A percentile compares a stretch with the other conserved stretches of the same genome.
phyloP scores from a whole-genome alignment of 2,329 filamentous ascomycete species.

The Gaeumannomyces tritici region DNA sequence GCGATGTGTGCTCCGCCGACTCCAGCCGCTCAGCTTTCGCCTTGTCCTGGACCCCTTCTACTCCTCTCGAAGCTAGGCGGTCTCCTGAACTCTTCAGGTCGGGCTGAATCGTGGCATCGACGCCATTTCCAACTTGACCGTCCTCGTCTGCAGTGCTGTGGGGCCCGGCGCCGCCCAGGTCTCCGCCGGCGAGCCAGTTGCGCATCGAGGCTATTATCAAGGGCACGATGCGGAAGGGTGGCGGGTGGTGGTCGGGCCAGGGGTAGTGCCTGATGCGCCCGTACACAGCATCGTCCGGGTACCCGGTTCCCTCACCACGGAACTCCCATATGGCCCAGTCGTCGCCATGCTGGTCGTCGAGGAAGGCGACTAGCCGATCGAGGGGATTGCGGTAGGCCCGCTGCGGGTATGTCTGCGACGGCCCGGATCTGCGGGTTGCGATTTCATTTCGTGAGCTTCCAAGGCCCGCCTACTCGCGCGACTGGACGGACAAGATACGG shows the following conservation, averaged over 20 bases:
- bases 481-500: not conserved
- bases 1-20: not conserved
- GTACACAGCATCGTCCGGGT: slow-evolving; percentile 84
- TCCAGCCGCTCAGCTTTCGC: slow-evolving; percentile 8
- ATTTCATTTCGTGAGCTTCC: not conserved
- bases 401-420: slow-evolving; percentile 80
- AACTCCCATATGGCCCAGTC: slow-evolving; percentile 98
- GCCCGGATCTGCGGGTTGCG: slow-evolving; percentile 62
- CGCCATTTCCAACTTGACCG: not conserved
- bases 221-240: slow-evolving; percentile 81
- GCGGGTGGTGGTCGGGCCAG: slow-evolving; percentile 95
- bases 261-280: slow-evolving; percentile 82
- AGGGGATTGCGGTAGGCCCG: slow-evolving; percentile 91
- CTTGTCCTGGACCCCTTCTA: slow-evolving; percentile 2
- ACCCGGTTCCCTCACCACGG: slow-evolving; percentile 89
- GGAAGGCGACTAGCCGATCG: slow-evolving; percentile 75
- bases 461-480: slow-evolving; percentile 11
- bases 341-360: slow-evolving; percentile 72
- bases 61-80: too few species aligned
- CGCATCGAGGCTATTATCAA: slow-evolving; percentile 88
- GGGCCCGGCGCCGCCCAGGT: slow-evolving; percentile 22
- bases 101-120: slow-evolving; percentile 3
- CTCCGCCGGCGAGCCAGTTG: slow-evolving; percentile 63
- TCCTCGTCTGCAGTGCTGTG: slow-evolving; percentile 3
- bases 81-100: slow-evolving; percentile 8